Evolutionary conservation across 805 yeast species (phyloP), one percentile per base, ranked within the genome.

Genomic region (Deakozyma indianensis): DNA sequence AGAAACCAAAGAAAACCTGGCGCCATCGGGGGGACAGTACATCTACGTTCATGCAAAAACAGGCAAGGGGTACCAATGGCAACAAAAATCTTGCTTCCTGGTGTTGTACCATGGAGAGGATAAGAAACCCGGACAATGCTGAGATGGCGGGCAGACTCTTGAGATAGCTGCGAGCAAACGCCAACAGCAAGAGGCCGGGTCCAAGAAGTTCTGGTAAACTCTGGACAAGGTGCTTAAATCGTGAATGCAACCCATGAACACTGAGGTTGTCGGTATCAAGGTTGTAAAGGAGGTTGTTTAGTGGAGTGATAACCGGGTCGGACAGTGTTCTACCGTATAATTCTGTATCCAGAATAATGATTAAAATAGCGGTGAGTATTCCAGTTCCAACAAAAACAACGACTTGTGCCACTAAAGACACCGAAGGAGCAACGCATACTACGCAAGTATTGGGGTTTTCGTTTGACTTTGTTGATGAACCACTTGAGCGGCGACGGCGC

Each of bases 1-100:
- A 84, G 0, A 61, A 32, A 25, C 60, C 54, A 28, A 54, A 42
- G 24, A 57, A 44, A 40, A 25, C 32, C 47, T 22, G 51, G 23
- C 47, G 57, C 50, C 24, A 27, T 44, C 42, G 51, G 48, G 43
- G 27, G 9, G 52, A 25, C 18, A 52, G 45, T 16, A 56, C 57
- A 25, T 66, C 65, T 48, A 77, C 63, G 50, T 71, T 76, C 45
- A 77, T 65, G 47, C 83, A 74, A 15, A 78, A 69, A 48, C 79
- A 73, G 5, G 77, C 56, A 9, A 88, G 63, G 0, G 98, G 96
- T 1, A 83, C 65, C 20, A 81, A 56, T 0, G 98, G 97, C 0
- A 78, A 58, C 41, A 94, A 62, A 58, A 92, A 92, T 45, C 99
- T 67, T n/a, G 86, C 68, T 58, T 92, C 99, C 60, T 92, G 99